phyloP scores from a whole-genome alignment of 805 yeast genomes.

The Schizosaccharomyces lindneri region DNA sequence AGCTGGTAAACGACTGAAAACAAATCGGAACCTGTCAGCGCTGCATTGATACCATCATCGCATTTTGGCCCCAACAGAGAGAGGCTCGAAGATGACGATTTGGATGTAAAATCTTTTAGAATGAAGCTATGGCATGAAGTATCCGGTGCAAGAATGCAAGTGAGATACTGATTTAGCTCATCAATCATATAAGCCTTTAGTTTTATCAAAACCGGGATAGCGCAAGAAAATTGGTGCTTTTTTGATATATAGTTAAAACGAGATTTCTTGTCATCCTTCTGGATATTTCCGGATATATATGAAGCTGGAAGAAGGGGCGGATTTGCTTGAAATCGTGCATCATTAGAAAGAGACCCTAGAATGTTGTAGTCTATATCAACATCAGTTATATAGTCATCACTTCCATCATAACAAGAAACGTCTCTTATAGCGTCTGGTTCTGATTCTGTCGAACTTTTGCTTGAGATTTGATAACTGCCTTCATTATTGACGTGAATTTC shows the following conservation, averaged over 20 bases:
- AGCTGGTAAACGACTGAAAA: background rate
- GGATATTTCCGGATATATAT: background rate
- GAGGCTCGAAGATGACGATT: background rate
- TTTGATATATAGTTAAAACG: background rate
- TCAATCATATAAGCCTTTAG: background rate
- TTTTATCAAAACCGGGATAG: background rate
- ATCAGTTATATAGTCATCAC: background rate
- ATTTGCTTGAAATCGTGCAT: background rate
- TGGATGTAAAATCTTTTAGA: background rate
- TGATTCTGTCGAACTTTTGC: no score
- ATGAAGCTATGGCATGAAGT: background rate
- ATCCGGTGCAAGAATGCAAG: background rate
- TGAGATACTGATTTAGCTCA: background rate
- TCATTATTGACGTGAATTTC: background rate
- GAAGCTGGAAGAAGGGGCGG: background rate
- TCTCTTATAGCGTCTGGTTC: background rate
- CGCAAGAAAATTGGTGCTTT: background rate
- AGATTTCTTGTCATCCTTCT: background rate
- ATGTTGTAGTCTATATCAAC: background rate
- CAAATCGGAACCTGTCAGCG: background rate
- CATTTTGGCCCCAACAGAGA: background rate
- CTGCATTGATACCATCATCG: background rate
- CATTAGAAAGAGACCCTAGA: background rate
- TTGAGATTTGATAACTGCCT: no score
- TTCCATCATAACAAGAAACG: background rate